Evolutionary conservation across 306 rosid species (phyloP).

Genomic region (Cercis canadensis): DNA sequence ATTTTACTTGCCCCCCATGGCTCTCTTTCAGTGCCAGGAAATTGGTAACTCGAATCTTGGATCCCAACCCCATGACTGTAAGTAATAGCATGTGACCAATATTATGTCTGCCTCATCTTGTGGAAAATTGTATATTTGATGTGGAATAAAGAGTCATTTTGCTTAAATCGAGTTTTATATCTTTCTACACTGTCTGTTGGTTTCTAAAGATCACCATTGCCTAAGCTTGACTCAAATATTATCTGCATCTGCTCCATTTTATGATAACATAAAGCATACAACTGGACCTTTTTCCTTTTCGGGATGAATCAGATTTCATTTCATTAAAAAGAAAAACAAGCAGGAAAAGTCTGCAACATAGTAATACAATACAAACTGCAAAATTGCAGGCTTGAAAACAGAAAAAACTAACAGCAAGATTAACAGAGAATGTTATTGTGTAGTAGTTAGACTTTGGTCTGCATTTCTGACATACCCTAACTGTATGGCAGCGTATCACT

Average conservation of each 20-base stretch:
- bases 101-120: slow-evolving; percentile 12
- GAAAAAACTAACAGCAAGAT: too few relatives aligned
- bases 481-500: slow-evolving; percentile 79
- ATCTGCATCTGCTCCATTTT: too few relatives aligned
- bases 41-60: slow-evolving; percentile 86
- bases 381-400: too few relatives aligned
- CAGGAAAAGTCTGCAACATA: too few relatives aligned
- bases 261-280: too few relatives aligned
- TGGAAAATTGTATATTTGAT: slow-evolving; percentile 25
- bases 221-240: not conserved
- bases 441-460: slow-evolving; percentile 22
- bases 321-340: too few relatives aligned
- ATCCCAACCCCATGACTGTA: slow-evolving; percentile 92
- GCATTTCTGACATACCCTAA: slow-evolving; percentile 33
- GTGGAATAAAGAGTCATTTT: slow-evolving; percentile 13
- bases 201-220: slow-evolving; percentile 8
- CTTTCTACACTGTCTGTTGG: slow-evolving; percentile 11
- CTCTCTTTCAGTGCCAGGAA: slow-evolving; percentile 89
- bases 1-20: slow-evolving; percentile 96
- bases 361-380: too few relatives aligned
- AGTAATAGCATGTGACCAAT: slow-evolving; percentile 40
- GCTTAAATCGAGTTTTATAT: too few relatives aligned
- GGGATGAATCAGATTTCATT: too few relatives aligned
- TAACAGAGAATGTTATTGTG: not conserved
- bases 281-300: too few relatives aligned